A percentile compares a stretch with the other conserved stretches of the same genome.
phyloP scores from a whole-genome alignment of 163 green algal species.

The Chloromonas sp. region DNA sequence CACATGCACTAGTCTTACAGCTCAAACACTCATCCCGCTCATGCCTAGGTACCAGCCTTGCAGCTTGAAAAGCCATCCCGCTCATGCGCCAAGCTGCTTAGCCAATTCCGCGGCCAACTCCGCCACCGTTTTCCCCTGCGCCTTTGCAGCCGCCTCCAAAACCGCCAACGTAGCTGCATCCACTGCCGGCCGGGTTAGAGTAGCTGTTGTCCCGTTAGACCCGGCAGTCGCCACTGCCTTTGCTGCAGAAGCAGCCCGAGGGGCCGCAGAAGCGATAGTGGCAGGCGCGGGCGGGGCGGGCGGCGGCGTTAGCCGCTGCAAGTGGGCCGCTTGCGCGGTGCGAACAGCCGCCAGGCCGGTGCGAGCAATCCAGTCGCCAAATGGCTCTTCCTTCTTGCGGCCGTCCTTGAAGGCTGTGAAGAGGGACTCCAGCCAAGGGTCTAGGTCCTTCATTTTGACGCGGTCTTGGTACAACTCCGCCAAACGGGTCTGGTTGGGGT shows the following conservation, averaged over 20 bases:
- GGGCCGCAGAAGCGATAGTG: neutral
- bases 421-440: slow-evolving; percentile 87
- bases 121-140: slow-evolving; percentile 16
- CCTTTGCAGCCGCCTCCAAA: slow-evolving; percentile 11
- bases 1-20: no score
- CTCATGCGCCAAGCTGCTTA: slow-evolving; percentile 1
- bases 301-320: neutral
- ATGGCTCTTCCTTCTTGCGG: slow-evolving; percentile 55
- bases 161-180: neutral
- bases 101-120: slow-evolving; percentile 5
- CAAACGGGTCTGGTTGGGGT: slow-evolving; percentile 75
- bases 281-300: neutral
- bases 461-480: slow-evolving; percentile 64
- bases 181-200: neutral
- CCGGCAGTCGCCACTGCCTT: neutral
- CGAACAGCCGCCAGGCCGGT: slow-evolving; percentile 60
- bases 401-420: slow-evolving; percentile 68
- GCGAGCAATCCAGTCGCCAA: slow-evolving; percentile 87
- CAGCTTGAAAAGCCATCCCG: no score
- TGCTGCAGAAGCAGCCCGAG: neutral
- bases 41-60: no score
- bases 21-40: no score
- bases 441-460: slow-evolving; percentile 84
- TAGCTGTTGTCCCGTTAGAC: neutral
- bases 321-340: slow-evolving; percentile 14